Evolutionary conservation across 176 grass and related monocot genomes (phyloP), one percentile per base, ranked within the genome.

Genomic region (Hordeum vulgare): DNA sequence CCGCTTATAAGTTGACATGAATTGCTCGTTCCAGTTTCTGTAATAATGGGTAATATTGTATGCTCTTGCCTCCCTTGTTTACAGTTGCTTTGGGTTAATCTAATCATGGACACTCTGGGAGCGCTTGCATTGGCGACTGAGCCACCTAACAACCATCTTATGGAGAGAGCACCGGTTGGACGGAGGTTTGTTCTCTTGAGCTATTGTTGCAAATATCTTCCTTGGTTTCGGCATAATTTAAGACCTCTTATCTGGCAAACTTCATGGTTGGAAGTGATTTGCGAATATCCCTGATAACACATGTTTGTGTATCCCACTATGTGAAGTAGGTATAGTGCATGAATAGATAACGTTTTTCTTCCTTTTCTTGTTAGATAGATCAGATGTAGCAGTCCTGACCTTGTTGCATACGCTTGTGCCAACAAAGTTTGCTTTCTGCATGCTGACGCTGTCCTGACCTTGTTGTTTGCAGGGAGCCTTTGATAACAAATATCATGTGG

Each of bases 401-500:
- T 15, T 20, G 62, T 2, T n/a, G n/a, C n/a, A n/a, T n/a, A n/a
- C n/a, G 26, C 12, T 66, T 35, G 31, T 74, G 29, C n/a, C 49
- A 85, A 85, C 73, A 75, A 25, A 61, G 6, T 76, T 49, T 81
- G 8, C 27, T 49, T 77, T 42, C 1, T 17, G 39, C 12, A 17
- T 71, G 58, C 74, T 82, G 60, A 87, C 51, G 9, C 35, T 42
- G 23, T 63, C 60, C 12, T 5, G 61, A 80, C 81, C 25, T 84
- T 37, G 60, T 81, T 84, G 68, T 83, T 73, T 86, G 63, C 79
- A 98, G 96, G 85, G 96, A 98, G 64, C 89, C 96, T 35, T 83
- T 98, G 77, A 57, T 98, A 82, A 94, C 96, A 85, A 98, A 98
- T 92, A 86, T 95, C 72, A 98, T 98, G 96, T 98, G 93, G 96